Conservation (phyloP, 2,329 filamentous ascomycete species). For the Allantophomopsis lycopodina region DNA sequence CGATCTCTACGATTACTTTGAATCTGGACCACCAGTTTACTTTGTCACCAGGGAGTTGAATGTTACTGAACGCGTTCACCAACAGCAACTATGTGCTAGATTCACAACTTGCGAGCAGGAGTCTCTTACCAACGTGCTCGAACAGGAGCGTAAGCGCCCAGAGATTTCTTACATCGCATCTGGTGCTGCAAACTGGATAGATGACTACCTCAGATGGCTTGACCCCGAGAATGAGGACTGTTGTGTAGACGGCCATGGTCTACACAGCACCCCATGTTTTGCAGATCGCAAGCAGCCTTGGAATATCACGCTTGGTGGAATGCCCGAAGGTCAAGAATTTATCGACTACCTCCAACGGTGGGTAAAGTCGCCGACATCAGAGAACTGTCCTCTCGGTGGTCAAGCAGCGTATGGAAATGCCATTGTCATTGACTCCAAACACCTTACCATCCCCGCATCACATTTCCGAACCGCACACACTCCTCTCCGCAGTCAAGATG, state of each 20-base stretch:
- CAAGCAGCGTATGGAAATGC: slow-evolving; percentile 78
- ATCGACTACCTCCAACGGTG: slow-evolving; percentile 75
- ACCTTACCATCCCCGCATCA: slow-evolving; percentile 59
- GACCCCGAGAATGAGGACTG: slow-evolving; percentile 69
- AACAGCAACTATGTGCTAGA: slow-evolving; percentile 78
- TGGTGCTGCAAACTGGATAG: slow-evolving; percentile 87
- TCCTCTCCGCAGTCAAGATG: slow-evolving; percentile 72
- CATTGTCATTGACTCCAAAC: slow-evolving; percentile 60
- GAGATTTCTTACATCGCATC: slow-evolving; percentile 80
- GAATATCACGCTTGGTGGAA: slow-evolving; percentile 80
- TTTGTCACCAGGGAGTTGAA: slow-evolving; percentile 82
- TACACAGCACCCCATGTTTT: slow-evolving; percentile 60
- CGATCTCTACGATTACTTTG: slow-evolving; percentile 85
- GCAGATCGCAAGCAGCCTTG: slow-evolving; percentile 62
- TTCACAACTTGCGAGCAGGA: slow-evolving; percentile 79
- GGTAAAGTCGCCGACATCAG: slow-evolving; percentile 65
- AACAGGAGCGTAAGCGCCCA: slow-evolving; percentile 84
- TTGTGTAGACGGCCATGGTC: slow-evolving; percentile 42
- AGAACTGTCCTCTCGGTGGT: slow-evolving; percentile 77
- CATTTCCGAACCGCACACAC: slow-evolving; percentile 90
- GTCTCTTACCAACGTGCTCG: slow-evolving; percentile 79
- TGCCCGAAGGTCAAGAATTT: slow-evolving; percentile 91
- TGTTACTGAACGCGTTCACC: slow-evolving; percentile 58
- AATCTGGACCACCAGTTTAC: slow-evolving; percentile 85
- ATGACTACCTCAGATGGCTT: slow-evolving; percentile 95